Conservation (phyloP, 805 yeast genomes). For the Cyberlindnera sargentensis region DNA sequence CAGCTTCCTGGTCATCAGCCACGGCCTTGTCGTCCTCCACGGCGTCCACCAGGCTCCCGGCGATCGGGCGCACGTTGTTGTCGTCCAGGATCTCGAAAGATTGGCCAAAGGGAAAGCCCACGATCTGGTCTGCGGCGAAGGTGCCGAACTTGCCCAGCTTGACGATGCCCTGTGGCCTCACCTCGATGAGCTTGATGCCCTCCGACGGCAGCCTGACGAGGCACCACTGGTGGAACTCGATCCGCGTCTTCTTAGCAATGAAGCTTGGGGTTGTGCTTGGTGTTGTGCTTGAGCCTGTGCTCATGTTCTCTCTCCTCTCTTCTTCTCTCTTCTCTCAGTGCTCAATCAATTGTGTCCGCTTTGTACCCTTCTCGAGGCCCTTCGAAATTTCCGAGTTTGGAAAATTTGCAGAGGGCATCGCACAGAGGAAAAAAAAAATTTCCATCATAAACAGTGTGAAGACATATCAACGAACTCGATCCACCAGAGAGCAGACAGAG, state of each 20-base stretch:
- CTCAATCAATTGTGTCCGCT: too few relatives aligned
- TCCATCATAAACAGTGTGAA: background rate
- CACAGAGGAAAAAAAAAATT: slow-evolving; percentile 2
- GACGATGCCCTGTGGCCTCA: slow-evolving; percentile 52
- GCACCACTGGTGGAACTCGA: slow-evolving; percentile 32
- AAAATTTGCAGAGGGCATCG: slow-evolving; percentile 6
- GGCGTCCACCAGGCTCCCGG: slow-evolving; percentile 27
- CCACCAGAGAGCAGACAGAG: background rate
- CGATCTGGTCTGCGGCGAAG: slow-evolving; percentile 62
- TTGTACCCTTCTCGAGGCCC: too few relatives aligned
- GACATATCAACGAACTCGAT: too few relatives aligned
- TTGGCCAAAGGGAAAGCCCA: slow-evolving; percentile 83
- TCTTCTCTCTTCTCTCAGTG: too few relatives aligned
- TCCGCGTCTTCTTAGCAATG: slow-evolving; percentile 14
- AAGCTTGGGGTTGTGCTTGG: background rate
- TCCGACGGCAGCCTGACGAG: slow-evolving; percentile 77
- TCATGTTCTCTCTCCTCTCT: too few relatives aligned
- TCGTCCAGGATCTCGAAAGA: slow-evolving; percentile 76
- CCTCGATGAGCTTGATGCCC: slow-evolving; percentile 63
- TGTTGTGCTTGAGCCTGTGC: too few relatives aligned
- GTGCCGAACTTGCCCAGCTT: slow-evolving; percentile 89
- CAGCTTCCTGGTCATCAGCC: slow-evolving; percentile 13
- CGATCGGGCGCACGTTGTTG: slow-evolving; percentile 41
- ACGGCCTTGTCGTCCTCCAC: slow-evolving; percentile 23
- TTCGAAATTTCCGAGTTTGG: background rate